Evolutionary conservation across 2,329 filamentous ascomycete species (phyloP).

Genomic region (Lasiodiplodia theobromae): DNA sequence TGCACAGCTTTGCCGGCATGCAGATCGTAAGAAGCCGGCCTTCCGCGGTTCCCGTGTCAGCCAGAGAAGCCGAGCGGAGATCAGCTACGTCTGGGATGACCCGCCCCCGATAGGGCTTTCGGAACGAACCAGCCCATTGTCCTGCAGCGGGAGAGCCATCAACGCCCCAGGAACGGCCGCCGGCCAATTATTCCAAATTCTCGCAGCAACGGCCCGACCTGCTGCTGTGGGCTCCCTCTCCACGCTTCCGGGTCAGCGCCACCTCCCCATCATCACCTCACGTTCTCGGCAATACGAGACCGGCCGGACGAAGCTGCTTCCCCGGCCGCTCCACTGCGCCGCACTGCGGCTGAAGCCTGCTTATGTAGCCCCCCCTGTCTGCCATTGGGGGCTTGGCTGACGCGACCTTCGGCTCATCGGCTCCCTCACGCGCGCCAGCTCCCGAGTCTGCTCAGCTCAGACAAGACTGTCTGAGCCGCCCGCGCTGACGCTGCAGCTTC

Average conservation of each 20-base stretch:
- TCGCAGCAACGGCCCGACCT: slow-evolving; percentile 28
- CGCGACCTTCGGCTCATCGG: slow-evolving; percentile 15
- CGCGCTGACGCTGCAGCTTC: background rate
- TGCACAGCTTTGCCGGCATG: slow-evolving; percentile 20
- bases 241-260: slow-evolving; percentile 20
- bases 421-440: slow-evolving; percentile 3
- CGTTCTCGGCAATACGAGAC: background rate
- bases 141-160: background rate
- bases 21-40: slow-evolving; percentile 28
- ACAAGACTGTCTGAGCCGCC: background rate
- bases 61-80: background rate
- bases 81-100: slow-evolving; percentile 13
- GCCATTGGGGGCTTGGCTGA: slow-evolving; percentile 24
- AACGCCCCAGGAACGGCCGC: slow-evolving; percentile 3
- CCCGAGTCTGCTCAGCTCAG: background rate
- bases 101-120: slow-evolving; percentile 14
- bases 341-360: slow-evolving; percentile 19
- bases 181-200: slow-evolving; percentile 14
- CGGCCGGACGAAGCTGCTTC: slow-evolving; percentile 11
- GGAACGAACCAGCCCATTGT: background rate
- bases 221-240: slow-evolving; percentile 2
- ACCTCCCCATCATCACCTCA: slow-evolving; percentile 15
- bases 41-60: slow-evolving; percentile 29
- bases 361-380: slow-evolving; percentile 11
- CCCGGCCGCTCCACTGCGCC: slow-evolving; percentile 8